Percentiles rank a stretch among this genome's conserved stretches.
Evolutionary conservation across 208 protist genomes (phyloP).

Genomic region (Lotmaria passim): DNA sequence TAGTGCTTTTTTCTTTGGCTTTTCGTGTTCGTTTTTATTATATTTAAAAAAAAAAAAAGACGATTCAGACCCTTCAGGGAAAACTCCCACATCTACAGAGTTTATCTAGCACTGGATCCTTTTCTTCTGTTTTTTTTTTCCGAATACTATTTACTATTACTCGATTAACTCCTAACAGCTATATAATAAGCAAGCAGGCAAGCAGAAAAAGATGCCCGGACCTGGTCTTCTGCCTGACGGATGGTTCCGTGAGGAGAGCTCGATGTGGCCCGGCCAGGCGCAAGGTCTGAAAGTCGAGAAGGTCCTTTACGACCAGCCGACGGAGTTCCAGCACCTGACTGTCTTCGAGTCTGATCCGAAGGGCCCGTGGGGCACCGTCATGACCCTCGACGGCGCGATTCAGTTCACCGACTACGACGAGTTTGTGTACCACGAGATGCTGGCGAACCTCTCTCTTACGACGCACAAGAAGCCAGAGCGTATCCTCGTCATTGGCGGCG

Average conservation of each 20-base stretch:
- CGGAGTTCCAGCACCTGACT: constrained; percentile 87
- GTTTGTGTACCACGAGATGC: constrained; percentile 99
- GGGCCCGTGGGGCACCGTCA: constrained; percentile 95
- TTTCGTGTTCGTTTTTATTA: neutral
- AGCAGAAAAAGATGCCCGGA: constrained; percentile 48
- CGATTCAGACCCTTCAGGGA: neutral
- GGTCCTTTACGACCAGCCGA: constrained; percentile 84
- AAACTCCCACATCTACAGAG: no score
- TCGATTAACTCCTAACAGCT: neutral
- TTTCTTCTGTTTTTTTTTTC: no score
- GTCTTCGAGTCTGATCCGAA: constrained; percentile 86
- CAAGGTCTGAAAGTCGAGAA: constrained; percentile 88
- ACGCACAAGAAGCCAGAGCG: constrained; percentile 89
- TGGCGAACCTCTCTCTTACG: constrained; percentile 95
- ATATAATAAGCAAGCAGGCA: neutral
- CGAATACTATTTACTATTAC: neutral
- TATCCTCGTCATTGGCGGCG: constrained; percentile 98
- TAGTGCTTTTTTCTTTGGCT: neutral
- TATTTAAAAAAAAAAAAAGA: constrained; percentile 1
- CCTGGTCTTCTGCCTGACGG: constrained; percentile 80
- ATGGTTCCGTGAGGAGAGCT: constrained; percentile 92
- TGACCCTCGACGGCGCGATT: constrained; percentile 97
- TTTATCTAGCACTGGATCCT: no score
- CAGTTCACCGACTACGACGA: constrained; percentile 98
- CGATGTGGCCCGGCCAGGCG: constrained; percentile 90